Evolutionary conservation across 1,139 yeast species (phyloP).

Genomic region (Nakaseomyces sp.): DNA sequence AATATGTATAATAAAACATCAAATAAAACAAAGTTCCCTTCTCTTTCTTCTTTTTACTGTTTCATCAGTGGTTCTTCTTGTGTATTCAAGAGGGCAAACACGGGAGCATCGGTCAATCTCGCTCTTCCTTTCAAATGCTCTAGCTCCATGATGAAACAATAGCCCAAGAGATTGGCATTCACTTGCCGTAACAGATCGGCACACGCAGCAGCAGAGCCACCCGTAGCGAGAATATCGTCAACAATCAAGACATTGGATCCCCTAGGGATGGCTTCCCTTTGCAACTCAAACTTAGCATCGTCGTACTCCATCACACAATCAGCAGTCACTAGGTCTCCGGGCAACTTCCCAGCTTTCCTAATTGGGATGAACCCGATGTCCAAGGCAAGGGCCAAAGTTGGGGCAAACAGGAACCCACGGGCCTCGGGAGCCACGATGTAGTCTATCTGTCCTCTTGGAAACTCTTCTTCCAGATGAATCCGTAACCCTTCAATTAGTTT

Average conservation of each 20-base stretch:
- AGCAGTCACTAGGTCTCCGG: conserved; percentile 64
- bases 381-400: conserved; percentile 75
- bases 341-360: conserved; percentile 85
- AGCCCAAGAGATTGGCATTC: conserved; percentile 64
- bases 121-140: conserved; percentile 87
- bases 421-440: conserved; percentile 87
- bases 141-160: conserved; percentile 77
- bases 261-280: conserved; percentile 62
- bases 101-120: conserved; percentile 72
- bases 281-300: conserved; percentile 73
- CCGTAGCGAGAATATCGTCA: conserved; percentile 92
- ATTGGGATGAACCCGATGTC: conserved; percentile 85
- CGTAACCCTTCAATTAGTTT: conserved; percentile 68
- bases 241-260: conserved; percentile 75
- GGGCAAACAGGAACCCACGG: conserved; percentile 90
- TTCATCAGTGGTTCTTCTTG: conserved; percentile 34
- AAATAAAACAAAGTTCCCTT: too few species aligned
- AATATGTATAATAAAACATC: too few species aligned
- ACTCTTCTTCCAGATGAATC: conserved; percentile 50
- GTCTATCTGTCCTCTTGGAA: conserved; percentile 51
- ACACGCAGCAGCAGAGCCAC: conserved; percentile 88
- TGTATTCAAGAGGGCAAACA: conserved; percentile 78
- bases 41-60: not conserved
- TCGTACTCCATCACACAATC: conserved; percentile 84
- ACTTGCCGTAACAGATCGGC: conserved; percentile 62